These are phyloP conservation scores for Hortaea sp. DNA, from an alignment of 2,329 filamentous ascomycete genomes.

Conservation along the genomic window DNA sequence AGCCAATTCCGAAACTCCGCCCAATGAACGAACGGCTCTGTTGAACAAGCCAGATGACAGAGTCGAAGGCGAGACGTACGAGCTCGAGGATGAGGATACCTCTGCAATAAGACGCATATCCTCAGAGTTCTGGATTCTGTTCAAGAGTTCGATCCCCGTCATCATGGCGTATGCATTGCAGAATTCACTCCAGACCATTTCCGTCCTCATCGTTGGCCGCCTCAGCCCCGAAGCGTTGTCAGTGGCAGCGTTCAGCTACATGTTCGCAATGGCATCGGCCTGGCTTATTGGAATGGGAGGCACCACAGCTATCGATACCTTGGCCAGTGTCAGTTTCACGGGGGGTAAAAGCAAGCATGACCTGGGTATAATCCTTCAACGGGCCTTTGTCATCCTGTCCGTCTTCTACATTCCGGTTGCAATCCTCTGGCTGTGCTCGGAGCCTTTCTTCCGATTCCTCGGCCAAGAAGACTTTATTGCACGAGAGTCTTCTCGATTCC, in stretches of 20 bases:
- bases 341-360: constrained; percentile 69
- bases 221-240: constrained; percentile 71
- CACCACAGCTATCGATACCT: constrained; percentile 75
- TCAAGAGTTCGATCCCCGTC: constrained; percentile 63
- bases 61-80: constrained; percentile 26
- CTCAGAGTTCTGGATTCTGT: constrained; percentile 56
- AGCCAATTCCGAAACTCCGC: constrained; percentile 10
- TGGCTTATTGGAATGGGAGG: constrained; percentile 82
- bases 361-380: constrained; percentile 67
- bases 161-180: constrained; percentile 79
- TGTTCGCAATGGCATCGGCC: constrained; percentile 84
- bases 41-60: constrained; percentile 6
- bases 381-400: constrained; percentile 61
- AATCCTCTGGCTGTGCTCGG: constrained; percentile 64
- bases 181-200: constrained; percentile 74
- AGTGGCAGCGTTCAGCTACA: constrained; percentile 77
- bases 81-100: constrained; percentile 27
- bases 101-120: constrained; percentile 32
- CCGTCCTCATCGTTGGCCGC: constrained; percentile 70
- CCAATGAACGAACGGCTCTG: constrained; percentile 29
- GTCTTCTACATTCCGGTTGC: constrained; percentile 64
- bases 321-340: constrained; percentile 75
- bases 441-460: constrained; percentile 61
- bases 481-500: constrained; percentile 60
- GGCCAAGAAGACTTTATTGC: constrained; percentile 74